Base-by-base conservation (phyloP, 768 basidiomycete genomes). In the Termitomyces sp. region DNA sequence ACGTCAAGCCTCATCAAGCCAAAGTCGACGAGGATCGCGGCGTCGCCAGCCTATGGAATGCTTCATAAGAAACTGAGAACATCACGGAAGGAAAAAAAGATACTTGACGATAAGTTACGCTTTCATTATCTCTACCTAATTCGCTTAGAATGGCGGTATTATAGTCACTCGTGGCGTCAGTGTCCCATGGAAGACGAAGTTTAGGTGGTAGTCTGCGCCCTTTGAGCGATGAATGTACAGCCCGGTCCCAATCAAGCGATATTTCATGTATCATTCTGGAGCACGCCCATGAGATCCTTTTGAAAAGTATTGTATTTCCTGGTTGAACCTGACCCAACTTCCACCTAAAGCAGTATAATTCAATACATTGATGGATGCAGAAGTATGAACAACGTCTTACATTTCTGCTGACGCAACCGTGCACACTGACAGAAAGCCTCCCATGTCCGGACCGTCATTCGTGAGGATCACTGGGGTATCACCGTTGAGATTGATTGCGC, bases 401-500 rank as follows among this genome's bases (percentile, higher is more conserved):
- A 78, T 63, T 18, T 86, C 83, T 0, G 72, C 74, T 3, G 76
- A 71, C 5, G 77, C 75, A 3, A 85, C 73, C 0, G 84, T 82
- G 57, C 80, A 83, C 20, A 79, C 53, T 62, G 83, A 86, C 13
- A 85, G 65, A 53, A 86, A 84, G 1, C 84, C 85, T 6, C 84
- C 84, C 78, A 83, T 83, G 66, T 83, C 82, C 0, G 84, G 84
- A 0, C 81, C 82, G 63, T 87, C 87, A 28, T 77, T 76, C 4
- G 78, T 76, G 52, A 87, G 69, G n/a, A 87, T 79, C 2, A 87
- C 83, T 0, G 87, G 86, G 0, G 84, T 86, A 64, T 88, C 86
- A 2, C 86, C 86, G 61, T 88, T 88, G 53, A 86, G 57, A 62
- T 87, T 86, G 58, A 87, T 62, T 1, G 78, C 72, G 5, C 83